phyloP scores from a whole-genome alignment of 495 filamentous ascomycete genomes.

The Trichodelitschia bisporula region DNA sequence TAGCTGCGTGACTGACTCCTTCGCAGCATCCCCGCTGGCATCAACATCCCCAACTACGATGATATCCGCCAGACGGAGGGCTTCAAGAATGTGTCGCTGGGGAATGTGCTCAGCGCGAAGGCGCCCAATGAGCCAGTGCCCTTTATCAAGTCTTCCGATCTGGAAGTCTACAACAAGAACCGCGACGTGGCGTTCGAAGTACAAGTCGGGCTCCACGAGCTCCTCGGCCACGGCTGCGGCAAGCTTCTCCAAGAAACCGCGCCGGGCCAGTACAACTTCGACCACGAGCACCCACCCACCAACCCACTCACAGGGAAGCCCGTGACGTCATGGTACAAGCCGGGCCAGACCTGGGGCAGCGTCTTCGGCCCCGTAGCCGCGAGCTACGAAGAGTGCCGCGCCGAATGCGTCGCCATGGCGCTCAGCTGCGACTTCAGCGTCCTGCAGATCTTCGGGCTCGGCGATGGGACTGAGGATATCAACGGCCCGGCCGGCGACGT shows the following conservation, averaged over 20 bases:
- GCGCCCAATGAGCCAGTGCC: constrained; percentile 72
- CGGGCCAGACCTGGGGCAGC: constrained; percentile 80
- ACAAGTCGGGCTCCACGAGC: constrained; percentile 84
- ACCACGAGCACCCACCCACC: constrained; percentile 50
- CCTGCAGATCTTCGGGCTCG: constrained; percentile 77
- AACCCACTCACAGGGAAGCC: constrained; percentile 57
- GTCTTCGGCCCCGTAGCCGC: constrained; percentile 72
- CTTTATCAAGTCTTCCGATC: constrained; percentile 53
- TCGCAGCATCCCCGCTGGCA: constrained; percentile 48
- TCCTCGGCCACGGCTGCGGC: constrained; percentile 86
- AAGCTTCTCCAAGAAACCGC: constrained; percentile 82
- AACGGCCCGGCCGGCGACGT: constrained; percentile 59
- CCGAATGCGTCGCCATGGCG: constrained; percentile 83
- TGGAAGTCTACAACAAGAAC: constrained; percentile 52
- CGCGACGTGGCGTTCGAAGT: constrained; percentile 80
- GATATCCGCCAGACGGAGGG: constrained; percentile 63
- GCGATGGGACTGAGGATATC: constrained; percentile 30
- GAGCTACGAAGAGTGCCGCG: constrained; percentile 65
- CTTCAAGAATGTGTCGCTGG: constrained; percentile 94
- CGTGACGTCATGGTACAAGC: constrained; percentile 70
- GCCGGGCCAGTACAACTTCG: constrained; percentile 68
- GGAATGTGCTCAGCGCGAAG: constrained; percentile 78
- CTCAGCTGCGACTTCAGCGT: constrained; percentile 74
- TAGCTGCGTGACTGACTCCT: constrained; percentile 1
- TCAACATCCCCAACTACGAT: constrained; percentile 76